Percentiles rank a stretch among this genome's conserved stretches.
Conservation (phyloP, 2,329 filamentous ascomycete genomes). For the Arachnomyces sp. region DNA sequence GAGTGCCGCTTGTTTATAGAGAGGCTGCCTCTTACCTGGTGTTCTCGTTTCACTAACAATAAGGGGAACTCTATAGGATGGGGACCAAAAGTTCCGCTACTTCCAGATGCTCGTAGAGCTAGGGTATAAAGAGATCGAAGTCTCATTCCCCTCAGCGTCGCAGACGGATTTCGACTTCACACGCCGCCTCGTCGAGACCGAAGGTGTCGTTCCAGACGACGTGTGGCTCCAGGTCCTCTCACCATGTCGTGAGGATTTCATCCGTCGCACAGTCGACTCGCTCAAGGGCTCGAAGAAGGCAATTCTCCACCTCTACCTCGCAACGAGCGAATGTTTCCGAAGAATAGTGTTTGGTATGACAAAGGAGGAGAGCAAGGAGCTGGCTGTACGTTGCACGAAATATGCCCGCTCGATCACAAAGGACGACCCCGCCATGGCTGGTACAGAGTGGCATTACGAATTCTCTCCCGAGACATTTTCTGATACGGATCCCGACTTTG, state of each 20-base stretch:
- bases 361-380: conserved; percentile 69
- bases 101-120: conserved; percentile 90
- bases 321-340: conserved; percentile 92
- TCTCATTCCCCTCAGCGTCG: conserved; percentile 89
- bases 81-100: conserved; percentile 89
- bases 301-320: conserved; percentile 90
- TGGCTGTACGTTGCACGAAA: conserved; percentile 78
- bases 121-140: conserved; percentile 96
- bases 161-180: conserved; percentile 97
- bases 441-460: conserved; percentile 48
- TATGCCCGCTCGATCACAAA: conserved; percentile 87
- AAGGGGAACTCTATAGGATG: conserved; percentile 53
- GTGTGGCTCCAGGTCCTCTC: conserved; percentile 88
- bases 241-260: conserved; percentile 85
- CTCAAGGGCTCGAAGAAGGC: conserved; percentile 85
- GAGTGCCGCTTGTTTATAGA: no score
- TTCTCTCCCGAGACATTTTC: conserved; percentile 62
- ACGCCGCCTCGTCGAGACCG: conserved; percentile 73
- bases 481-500: conserved; percentile 77
- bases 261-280: conserved; percentile 79
- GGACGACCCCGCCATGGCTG: conserved; percentile 50
- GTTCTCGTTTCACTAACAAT: background rate
- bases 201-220: conserved; percentile 74
- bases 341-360: conserved; percentile 81
- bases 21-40: background rate